Conservation (phyloP, 768 basidiomycete genomes). For the Suillus cothurnatus region DNA sequence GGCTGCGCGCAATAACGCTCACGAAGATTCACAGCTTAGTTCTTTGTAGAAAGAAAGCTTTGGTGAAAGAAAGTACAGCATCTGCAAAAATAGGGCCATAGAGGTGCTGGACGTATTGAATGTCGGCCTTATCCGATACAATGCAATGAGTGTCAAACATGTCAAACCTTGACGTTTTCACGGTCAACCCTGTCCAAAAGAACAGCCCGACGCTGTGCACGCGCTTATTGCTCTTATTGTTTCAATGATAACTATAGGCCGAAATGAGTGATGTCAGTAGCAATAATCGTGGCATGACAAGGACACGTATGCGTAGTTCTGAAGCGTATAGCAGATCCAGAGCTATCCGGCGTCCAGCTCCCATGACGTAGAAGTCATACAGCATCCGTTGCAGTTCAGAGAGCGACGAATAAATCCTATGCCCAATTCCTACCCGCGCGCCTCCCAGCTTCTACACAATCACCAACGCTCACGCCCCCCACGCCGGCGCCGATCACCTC, state of each 20-base stretch:
- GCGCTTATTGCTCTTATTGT: background rate
- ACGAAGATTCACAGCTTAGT: background rate
- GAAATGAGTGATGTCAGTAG: background rate
- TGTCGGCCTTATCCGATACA: background rate
- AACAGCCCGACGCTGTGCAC: background rate
- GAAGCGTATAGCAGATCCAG: background rate
- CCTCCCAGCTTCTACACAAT: conserved; percentile 80
- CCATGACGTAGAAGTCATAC: background rate
- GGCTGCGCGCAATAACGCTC: background rate
- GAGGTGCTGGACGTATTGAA: background rate
- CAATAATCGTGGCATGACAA: background rate
- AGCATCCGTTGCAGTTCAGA: background rate
- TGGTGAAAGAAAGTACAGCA: background rate
- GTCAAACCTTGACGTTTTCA: background rate
- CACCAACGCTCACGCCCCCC: conserved; percentile 83
- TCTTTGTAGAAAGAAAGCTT: background rate
- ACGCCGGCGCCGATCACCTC: conserved; percentile 84
- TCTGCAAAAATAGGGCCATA: background rate
- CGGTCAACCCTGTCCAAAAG: background rate
- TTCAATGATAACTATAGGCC: background rate
- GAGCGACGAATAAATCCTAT: conserved; percentile 16
- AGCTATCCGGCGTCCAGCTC: background rate
- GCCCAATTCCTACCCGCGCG: conserved; percentile 49
- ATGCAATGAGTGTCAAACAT: background rate
- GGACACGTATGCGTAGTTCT: background rate